Percentiles rank a stretch among this genome's conserved stretches.
Conservation (phyloP, 1,139 yeast species). For the Candida sanyaensis region DNA sequence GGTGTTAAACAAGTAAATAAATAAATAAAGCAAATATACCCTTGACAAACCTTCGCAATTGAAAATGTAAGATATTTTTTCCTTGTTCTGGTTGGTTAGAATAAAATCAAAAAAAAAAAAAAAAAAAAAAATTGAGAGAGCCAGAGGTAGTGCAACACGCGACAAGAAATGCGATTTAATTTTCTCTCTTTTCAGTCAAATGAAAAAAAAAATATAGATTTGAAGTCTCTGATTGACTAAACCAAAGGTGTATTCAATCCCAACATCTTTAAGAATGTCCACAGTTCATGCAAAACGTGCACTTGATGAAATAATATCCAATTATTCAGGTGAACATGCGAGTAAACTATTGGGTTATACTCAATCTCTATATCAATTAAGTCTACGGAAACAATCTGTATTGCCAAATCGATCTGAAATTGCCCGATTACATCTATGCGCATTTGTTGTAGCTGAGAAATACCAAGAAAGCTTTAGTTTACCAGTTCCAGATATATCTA, state of each 20-base stretch:
- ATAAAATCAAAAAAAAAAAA: slow-evolving; percentile 3
- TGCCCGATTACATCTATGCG: slow-evolving; percentile 68
- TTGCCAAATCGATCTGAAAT: slow-evolving; percentile 55
- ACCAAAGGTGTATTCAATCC: not conserved
- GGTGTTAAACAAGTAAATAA: not conserved
- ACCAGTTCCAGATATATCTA: slow-evolving; percentile 48
- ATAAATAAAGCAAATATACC: not conserved
- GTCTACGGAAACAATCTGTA: slow-evolving; percentile 49
- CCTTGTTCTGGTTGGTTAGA: slow-evolving; percentile 17
- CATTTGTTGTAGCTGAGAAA: slow-evolving; percentile 58
- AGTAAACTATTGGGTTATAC: slow-evolving; percentile 49
- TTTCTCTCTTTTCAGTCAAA: not conserved
- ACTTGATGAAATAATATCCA: slow-evolving; percentile 51
- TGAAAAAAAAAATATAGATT: not conserved
- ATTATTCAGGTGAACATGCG: slow-evolving; percentile 49
- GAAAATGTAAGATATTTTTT: slow-evolving; percentile 11
- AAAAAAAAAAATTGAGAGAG: not conserved
- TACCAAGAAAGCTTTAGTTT: slow-evolving; percentile 42
- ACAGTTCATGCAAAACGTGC: slow-evolving; percentile 31
- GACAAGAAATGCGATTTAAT: not conserved
- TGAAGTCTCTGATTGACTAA: too few relatives aligned
- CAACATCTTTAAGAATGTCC: slow-evolving; percentile 7
- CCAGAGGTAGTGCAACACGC: slow-evolving; percentile 1
- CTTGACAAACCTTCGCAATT: not conserved
- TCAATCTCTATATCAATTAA: slow-evolving; percentile 51